These are phyloP conservation scores for Chrysoporthe austroafricana DNA, from an alignment of 2,329 filamentous ascomycete genomes.

Conservation along the genomic window DNA sequence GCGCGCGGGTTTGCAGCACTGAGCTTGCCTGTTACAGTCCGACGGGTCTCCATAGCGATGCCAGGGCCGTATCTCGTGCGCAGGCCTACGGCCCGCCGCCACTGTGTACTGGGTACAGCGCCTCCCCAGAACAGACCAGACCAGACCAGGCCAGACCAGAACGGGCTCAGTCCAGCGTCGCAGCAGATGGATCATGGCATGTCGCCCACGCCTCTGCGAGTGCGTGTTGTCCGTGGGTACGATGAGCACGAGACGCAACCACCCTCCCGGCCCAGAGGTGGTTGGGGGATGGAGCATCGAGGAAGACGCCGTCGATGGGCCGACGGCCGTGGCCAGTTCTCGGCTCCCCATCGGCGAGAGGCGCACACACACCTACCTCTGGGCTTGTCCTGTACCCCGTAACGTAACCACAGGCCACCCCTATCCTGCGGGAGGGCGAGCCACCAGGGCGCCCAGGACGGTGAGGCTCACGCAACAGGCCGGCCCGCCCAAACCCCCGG, in stretches of 20 bases:
- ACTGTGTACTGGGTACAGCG: neutral
- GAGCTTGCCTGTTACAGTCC: neutral
- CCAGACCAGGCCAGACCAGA: neutral
- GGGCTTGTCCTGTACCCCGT: too few species aligned
- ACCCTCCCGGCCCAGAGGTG: neutral
- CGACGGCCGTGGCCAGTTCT: constrained; percentile 1
- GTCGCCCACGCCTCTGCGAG: neutral
- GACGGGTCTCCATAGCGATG: neutral
- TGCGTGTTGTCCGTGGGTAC: neutral
- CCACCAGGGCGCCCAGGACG: constrained; percentile 7
- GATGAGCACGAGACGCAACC: neutral
- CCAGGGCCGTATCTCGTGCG: neutral
- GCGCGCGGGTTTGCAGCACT: constrained; percentile 15
- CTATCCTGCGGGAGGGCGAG: neutral
- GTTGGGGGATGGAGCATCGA: neutral
- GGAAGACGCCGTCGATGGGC: constrained; percentile 1
- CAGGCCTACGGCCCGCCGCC: too few species aligned
- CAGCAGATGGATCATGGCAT: neutral
- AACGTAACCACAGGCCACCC: neutral
- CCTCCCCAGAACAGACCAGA: neutral
- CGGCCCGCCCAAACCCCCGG: constrained; percentile 18
- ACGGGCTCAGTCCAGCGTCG: neutral
- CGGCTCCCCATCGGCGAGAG: too few species aligned
- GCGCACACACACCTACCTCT: too few species aligned
- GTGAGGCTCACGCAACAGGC: constrained; percentile 24